Percentiles rank a stretch among this genome's conserved stretches.
Conservation (phyloP, 2,329 filamentous ascomycete genomes). For the Colletotrichum agaves region DNA sequence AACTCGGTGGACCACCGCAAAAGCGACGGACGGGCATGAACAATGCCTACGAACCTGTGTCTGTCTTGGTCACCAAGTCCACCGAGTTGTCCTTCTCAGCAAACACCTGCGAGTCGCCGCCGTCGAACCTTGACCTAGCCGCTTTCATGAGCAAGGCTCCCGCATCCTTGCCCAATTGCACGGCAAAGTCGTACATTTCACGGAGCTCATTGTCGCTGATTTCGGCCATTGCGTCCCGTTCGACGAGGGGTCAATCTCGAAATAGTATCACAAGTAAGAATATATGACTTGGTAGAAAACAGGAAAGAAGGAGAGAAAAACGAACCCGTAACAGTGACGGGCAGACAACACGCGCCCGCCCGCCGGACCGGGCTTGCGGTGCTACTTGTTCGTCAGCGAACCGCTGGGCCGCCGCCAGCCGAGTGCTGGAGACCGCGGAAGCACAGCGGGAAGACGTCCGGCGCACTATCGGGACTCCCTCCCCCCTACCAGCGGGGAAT, state of each 20-base stretch:
- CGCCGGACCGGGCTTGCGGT: no score
- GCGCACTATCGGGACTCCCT: background rate
- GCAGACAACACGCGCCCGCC: background rate
- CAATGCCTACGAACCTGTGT: conserved; percentile 65
- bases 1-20: background rate
- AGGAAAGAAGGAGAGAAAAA: background rate
- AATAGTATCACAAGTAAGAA: background rate
- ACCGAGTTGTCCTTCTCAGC: conserved; percentile 80
- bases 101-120: conserved; percentile 50
- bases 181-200: conserved; percentile 76
- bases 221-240: conserved; percentile 33
- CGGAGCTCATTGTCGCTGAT: conserved; percentile 62
- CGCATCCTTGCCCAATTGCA: conserved; percentile 76
- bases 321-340: background rate
- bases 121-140: conserved; percentile 65
- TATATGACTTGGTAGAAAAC: no score
- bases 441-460: conserved; percentile 32
- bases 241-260: background rate
- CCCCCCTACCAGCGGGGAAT: conserved; percentile 19
- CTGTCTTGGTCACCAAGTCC: conserved; percentile 81
- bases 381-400: background rate
- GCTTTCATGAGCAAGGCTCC: conserved; percentile 74
- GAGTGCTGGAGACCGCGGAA: conserved; percentile 30
- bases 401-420: conserved; percentile 36
- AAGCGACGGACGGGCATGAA: background rate